phyloP scores from a whole-genome alignment of 192 early-diverging fungal species.

The Coemansia sp. region DNA sequence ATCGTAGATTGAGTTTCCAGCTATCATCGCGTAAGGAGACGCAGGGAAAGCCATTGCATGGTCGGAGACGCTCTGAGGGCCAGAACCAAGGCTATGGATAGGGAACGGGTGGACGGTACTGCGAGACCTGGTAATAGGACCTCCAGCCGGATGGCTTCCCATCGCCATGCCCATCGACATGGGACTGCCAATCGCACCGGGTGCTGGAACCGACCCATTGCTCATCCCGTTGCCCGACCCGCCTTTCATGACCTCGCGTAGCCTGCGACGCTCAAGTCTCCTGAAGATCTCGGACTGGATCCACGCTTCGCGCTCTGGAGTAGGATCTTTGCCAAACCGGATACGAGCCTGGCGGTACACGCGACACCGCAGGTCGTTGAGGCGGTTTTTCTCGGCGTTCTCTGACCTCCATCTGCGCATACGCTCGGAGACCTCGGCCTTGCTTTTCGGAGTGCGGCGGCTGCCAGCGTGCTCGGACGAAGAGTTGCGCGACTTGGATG shows the following conservation, averaged over 20 bases:
- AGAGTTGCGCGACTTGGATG: constrained; percentile 33
- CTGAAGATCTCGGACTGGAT: constrained; percentile 65
- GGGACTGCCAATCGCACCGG: constrained; percentile 28
- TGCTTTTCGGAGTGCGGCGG: constrained; percentile 49
- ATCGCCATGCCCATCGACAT: constrained; percentile 26
- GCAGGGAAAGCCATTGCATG: constrained; percentile 45
- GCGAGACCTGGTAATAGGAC: constrained; percentile 43
- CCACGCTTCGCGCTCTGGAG: constrained; percentile 61
- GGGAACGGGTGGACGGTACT: constrained; percentile 50
- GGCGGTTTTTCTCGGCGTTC: constrained; percentile 58
- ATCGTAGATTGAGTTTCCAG: constrained; percentile 27
- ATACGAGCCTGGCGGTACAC: constrained; percentile 66
- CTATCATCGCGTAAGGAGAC: constrained; percentile 49
- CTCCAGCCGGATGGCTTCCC: constrained; percentile 25
- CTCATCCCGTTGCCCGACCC: constrained; percentile 1
- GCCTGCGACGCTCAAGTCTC: constrained; percentile 45
- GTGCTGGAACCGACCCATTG: constrained; percentile 39
- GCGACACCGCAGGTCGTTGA: constrained; percentile 71
- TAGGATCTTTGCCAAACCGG: constrained; percentile 63
- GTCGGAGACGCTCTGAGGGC: constrained; percentile 18
- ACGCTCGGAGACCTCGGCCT: constrained; percentile 55
- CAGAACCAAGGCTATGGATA: constrained; percentile 23
- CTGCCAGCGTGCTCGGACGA: constrained; percentile 15
- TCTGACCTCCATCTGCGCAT: constrained; percentile 56
- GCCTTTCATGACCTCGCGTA: constrained; percentile 54